phyloP scores from a whole-genome alignment of 352 stramenopile species.

The Phytopythium ostracodes region DNA sequence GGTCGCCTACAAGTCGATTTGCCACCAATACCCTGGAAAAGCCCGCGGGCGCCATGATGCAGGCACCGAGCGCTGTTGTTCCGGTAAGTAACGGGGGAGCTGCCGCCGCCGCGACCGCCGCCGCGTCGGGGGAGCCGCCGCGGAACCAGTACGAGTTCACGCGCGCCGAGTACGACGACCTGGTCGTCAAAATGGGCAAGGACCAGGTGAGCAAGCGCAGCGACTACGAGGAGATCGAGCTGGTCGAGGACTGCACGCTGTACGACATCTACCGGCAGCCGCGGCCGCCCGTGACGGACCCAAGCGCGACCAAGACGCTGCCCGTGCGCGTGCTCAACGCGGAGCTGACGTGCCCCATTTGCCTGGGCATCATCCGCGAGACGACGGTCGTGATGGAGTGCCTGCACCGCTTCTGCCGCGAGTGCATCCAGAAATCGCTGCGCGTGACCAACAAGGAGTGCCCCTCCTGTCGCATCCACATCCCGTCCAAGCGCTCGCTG shows the following conservation, averaged over 20 bases:
- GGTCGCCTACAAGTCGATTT: neutral
- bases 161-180: conserved; percentile 59
- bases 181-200: conserved; percentile 39
- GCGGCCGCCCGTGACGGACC: conserved; percentile 53
- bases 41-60: neutral
- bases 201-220: conserved; percentile 54
- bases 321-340: conserved; percentile 68
- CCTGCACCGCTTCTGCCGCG: conserved; percentile 88
- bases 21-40: too few relatives aligned
- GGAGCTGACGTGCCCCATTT: conserved; percentile 87
- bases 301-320: conserved; percentile 50
- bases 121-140: conserved; percentile 12
- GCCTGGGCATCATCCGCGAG: conserved; percentile 78
- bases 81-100: neutral
- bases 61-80: too few relatives aligned
- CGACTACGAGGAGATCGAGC: conserved; percentile 84
- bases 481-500: conserved; percentile 83
- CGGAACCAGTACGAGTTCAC: conserved; percentile 70
- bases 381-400: conserved; percentile 91
- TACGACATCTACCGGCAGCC: conserved; percentile 89
- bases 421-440: conserved; percentile 89
- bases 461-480: conserved; percentile 87
- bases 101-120: neutral
- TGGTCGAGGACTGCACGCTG: conserved; percentile 86
- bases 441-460: conserved; percentile 85